phyloP scores from a whole-genome alignment of 768 basidiomycete genomes.

The Hortiboletus campestris region DNA sequence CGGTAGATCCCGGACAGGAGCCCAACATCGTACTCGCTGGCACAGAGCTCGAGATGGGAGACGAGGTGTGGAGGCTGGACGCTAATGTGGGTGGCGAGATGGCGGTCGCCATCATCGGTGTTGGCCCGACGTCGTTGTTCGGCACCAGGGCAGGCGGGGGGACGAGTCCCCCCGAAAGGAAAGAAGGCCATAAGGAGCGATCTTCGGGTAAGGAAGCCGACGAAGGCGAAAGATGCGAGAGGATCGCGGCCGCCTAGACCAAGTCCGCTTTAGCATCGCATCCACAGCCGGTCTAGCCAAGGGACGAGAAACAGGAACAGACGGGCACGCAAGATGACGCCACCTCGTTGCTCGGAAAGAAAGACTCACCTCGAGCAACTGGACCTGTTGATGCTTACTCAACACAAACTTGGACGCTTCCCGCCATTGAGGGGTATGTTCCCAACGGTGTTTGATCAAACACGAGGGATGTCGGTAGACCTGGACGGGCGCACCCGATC shows the following conservation, averaged over 20 bases:
- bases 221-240: constrained; percentile 77
- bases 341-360: neutral
- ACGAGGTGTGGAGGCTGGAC: constrained; percentile 8
- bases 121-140: constrained; percentile 6
- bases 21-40: constrained; percentile 31
- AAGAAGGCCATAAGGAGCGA: constrained; percentile 88
- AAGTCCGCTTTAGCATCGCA: constrained; percentile 7
- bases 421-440: constrained; percentile 95
- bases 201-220: constrained; percentile 85
- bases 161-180: constrained; percentile 68
- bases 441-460: constrained; percentile 97
- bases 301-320: neutral
- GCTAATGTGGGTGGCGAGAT: constrained; percentile 8
- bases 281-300: neutral
- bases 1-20: constrained; percentile 23
- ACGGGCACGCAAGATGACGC: neutral
- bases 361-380: constrained; percentile 75
- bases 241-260: constrained; percentile 84
- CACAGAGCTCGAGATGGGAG: constrained; percentile 51
- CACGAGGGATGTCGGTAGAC: constrained; percentile 92
- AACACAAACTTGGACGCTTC: constrained; percentile 87
- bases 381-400: constrained; percentile 97
- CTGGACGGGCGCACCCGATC: constrained; percentile 34
- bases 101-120: constrained; percentile 16
- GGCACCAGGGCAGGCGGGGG: constrained; percentile 43